phyloP scores from a whole-genome alignment of 768 basidiomycete genomes.

The Macrolepiota fuliginosa region DNA sequence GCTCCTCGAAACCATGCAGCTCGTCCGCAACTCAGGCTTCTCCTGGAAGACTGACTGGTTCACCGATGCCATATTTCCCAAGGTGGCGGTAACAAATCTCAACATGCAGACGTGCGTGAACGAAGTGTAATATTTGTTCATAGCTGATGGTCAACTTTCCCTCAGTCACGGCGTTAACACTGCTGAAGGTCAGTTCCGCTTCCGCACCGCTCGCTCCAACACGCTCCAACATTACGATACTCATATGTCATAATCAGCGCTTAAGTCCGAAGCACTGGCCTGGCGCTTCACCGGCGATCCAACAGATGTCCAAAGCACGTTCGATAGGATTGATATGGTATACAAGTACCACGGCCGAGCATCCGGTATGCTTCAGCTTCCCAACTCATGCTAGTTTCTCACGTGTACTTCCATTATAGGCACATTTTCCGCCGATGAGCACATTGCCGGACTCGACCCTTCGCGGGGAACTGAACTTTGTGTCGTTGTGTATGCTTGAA shows the following conservation, averaged over 20 bases:
- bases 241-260: slow-evolving; percentile 19
- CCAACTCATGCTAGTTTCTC: neutral
- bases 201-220: too few species aligned
- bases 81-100: slow-evolving; percentile 26
- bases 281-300: slow-evolving; percentile 39
- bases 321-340: slow-evolving; percentile 35
- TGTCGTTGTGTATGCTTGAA: slow-evolving; percentile 32
- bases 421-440: slow-evolving; percentile 41
- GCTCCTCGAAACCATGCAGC: slow-evolving; percentile 39
- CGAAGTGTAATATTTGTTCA: neutral
- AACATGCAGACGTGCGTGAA: slow-evolving; percentile 30
- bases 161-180: slow-evolving; percentile 40
- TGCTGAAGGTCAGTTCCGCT: slow-evolving; percentile 26
- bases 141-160: neutral
- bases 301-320: slow-evolving; percentile 36
- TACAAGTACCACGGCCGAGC: slow-evolving; percentile 38
- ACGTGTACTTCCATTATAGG: slow-evolving; percentile 18
- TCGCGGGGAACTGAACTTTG: slow-evolving; percentile 42
- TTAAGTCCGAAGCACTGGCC: slow-evolving; percentile 41
- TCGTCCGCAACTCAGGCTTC: slow-evolving; percentile 35
- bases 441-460: slow-evolving; percentile 38
- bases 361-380: slow-evolving; percentile 21
- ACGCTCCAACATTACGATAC: neutral
- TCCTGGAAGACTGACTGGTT: slow-evolving; percentile 43
- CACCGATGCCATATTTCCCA: slow-evolving; percentile 33